Base-by-base conservation (phyloP, 345 rosid genomes). In the Euphorbia lathyris region DNA sequence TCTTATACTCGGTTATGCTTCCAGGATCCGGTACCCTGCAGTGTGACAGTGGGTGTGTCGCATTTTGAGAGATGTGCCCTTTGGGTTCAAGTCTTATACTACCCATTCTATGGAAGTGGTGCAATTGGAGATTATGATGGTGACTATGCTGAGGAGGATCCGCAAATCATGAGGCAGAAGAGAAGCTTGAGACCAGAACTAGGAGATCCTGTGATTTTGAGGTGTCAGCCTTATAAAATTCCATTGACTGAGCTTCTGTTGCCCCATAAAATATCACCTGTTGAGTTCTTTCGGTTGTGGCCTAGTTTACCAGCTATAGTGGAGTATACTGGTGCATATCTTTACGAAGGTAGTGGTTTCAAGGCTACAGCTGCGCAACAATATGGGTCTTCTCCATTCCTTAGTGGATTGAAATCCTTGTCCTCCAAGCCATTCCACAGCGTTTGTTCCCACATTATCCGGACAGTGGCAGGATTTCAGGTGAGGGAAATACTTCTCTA, bases 331-430 rank as follows among this genome's bases (percentile, higher is more conserved):
- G 99, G 97, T 66, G 88, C 96, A 26, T 95, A 90, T 69, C 79
- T 77, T 38, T 95, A 95, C 34, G 97, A 95, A 81, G 97, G 99
- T 68, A 95, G 99, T 68, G 97, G 99, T 75, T 90, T 95, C 89
- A 88, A 81, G 83, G 99, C 99, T 38, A 95, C 97, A 47, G 99
- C 99, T 67, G 99, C 99, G 29, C 99, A 92, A 74, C 97, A 95
- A 72, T 92, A 92, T 71, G 97, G 97, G 1, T 83, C 97, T 71
- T 92, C 99, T 75, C 99, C 99, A 45, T 91, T 87, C 84, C 79
- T 94, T 66, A 87, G 92, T 70, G 98, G 98, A 75, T 83, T 91
- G 64, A 91, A 94, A 78, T 88, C 93, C 48, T 82, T 91, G 84
- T 82, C 93, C 27, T 88, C 97, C 76, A 94, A 91, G 83, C 96